These are phyloP conservation scores for Mediolabrus comicus DNA, from an alignment of 108 stramenopile species.

Conservation along the genomic window DNA sequence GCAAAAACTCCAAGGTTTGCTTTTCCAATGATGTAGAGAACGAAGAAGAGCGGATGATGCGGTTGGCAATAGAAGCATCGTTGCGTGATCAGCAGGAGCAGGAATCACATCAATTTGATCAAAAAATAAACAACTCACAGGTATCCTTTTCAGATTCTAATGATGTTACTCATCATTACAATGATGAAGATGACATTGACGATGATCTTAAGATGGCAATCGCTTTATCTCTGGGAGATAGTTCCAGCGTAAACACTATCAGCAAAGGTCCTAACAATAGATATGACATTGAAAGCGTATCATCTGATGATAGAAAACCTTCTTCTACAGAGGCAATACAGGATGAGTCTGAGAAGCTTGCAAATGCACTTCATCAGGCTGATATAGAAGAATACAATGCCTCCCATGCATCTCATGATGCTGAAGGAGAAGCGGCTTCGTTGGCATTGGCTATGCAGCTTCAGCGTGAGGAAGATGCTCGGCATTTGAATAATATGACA, in stretches of 20 bases:
- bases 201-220: conserved; percentile 41
- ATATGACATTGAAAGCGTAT: neutral
- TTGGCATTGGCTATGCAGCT: conserved; percentile 41
- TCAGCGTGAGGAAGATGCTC: conserved; percentile 52
- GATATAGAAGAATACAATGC: conserved; percentile 44
- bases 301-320: neutral
- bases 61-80: conserved; percentile 34
- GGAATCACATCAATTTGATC: neutral
- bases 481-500: conserved; percentile 1
- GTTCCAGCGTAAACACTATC: neutral
- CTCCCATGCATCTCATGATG: conserved; percentile 20
- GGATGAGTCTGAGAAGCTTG: conserved; percentile 51
- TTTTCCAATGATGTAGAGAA: conserved; percentile 18
- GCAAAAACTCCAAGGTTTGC: neutral
- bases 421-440: conserved; percentile 46
- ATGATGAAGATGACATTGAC: conserved; percentile 31
- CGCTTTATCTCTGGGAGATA: conserved; percentile 28
- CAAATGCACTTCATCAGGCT: conserved; percentile 49
- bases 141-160: conserved; percentile 1
- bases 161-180: neutral
- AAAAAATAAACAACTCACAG: neutral
- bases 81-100: conserved; percentile 20
- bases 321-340: neutral
- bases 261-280: neutral
- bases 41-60: conserved; percentile 37